Conservation (phyloP, 495 filamentous ascomycete genomes). For the Venustampulla echinocandica region DNA sequence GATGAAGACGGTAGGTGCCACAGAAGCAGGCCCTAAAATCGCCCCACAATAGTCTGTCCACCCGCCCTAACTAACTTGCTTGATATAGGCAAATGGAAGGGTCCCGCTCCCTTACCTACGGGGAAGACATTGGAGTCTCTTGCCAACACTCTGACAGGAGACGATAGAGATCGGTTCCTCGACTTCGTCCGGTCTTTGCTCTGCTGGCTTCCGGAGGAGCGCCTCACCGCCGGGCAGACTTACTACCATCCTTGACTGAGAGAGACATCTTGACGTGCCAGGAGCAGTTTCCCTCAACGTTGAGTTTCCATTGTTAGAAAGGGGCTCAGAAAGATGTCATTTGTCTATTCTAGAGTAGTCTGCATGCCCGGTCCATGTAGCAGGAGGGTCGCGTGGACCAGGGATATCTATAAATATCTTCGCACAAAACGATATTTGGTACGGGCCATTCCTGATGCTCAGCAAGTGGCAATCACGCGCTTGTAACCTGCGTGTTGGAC, state of each 20-base stretch:
- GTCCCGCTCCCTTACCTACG: conserved; percentile 13
- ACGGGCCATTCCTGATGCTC: too few relatives aligned
- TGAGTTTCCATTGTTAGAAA: background rate
- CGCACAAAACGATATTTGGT: too few relatives aligned
- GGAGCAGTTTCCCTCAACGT: background rate
- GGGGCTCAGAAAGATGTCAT: background rate
- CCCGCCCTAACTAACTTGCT: conserved; percentile 12
- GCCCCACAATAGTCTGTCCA: conserved; percentile 3
- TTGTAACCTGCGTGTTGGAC: too few relatives aligned
- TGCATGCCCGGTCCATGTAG: background rate
- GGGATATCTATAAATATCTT: too few relatives aligned
- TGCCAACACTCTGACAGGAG: conserved; percentile 21
- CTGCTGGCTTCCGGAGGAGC: conserved; percentile 33
- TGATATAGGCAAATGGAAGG: conserved; percentile 18
- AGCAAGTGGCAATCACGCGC: too few relatives aligned
- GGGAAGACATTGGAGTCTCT: conserved; percentile 15
- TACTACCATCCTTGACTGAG: conserved; percentile 7
- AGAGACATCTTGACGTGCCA: background rate
- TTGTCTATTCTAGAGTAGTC: background rate
- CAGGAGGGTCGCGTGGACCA: background rate
- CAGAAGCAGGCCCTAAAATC: conserved; percentile 3
- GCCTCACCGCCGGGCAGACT: conserved; percentile 31
- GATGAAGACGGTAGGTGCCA: conserved; percentile 6
- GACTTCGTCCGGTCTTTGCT: conserved; percentile 34
- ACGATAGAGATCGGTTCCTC: conserved; percentile 36